A percentile compares a stretch with the other conserved stretches of the same genome.
Conservation (phyloP, 2,329 filamentous ascomycete species). For the Diaporthe vaccinii region DNA sequence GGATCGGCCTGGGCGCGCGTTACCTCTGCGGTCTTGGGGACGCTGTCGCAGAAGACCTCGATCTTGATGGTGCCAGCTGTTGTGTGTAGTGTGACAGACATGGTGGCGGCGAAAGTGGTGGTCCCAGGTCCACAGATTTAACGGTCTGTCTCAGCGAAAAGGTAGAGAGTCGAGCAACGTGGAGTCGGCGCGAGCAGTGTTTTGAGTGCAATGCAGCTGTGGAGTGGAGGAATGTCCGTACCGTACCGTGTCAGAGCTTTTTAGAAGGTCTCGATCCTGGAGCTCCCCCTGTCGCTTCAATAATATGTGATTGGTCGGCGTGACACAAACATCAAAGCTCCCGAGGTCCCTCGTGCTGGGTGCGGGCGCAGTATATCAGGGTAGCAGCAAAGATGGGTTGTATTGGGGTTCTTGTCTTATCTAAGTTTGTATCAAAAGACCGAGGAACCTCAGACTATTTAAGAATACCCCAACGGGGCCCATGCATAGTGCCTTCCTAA, state of each 20-base stretch:
- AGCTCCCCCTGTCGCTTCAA: conserved; percentile 27
- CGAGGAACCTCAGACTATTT: no score
- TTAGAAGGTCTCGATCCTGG: neutral
- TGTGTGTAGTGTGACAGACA: conserved; percentile 86
- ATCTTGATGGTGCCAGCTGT: conserved; percentile 92
- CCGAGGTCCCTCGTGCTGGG: conserved; percentile 5
- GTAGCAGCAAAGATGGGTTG: no score
- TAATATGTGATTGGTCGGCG: conserved; percentile 35
- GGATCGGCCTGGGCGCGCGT: conserved; percentile 41
- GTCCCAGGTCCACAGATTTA: neutral
- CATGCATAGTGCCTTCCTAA: neutral
- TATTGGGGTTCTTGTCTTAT: no score
- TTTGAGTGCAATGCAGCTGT: conserved; percentile 9
- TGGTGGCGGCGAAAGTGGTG: conserved; percentile 48
- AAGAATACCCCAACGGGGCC: no score
- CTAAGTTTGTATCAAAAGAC: no score
- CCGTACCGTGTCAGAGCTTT: conserved; percentile 11
- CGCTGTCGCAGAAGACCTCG: conserved; percentile 95
- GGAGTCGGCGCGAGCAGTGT: neutral
- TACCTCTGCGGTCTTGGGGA: conserved; percentile 91
- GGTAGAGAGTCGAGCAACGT: neutral
- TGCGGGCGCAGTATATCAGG: neutral
- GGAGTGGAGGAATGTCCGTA: neutral
- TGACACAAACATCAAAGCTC: neutral
- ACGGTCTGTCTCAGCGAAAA: neutral